Conservation (phyloP, 1,284 basidiomycete species). For the Naganishia albida region DNA sequence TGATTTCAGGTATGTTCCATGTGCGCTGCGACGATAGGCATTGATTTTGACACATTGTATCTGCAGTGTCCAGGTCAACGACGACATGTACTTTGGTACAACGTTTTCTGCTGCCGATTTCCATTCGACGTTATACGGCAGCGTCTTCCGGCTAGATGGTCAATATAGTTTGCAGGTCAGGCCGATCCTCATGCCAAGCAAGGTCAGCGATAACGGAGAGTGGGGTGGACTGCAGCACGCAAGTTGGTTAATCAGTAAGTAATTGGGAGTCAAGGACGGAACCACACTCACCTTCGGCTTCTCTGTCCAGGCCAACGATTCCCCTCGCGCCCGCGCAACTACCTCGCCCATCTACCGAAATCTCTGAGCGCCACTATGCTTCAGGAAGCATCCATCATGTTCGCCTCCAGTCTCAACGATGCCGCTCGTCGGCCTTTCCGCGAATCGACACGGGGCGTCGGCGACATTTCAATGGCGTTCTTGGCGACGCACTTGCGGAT, state of each 20-base stretch:
- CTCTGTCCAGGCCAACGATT: conserved; percentile 39
- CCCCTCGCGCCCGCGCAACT: conserved; percentile 45
- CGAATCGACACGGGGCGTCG: conserved; percentile 43
- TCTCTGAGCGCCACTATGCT: conserved; percentile 46
- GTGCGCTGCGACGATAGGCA: not conserved
- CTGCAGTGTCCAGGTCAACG: conserved; percentile 45
- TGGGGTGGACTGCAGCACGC: conserved; percentile 50
- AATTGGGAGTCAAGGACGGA: too few relatives aligned
- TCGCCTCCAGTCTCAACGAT: conserved; percentile 41
- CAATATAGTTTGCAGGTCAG: conserved; percentile 45
- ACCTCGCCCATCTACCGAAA: conserved; percentile 50
- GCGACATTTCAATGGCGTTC: conserved; percentile 51
- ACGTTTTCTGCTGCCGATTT: conserved; percentile 42
- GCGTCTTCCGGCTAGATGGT: conserved; percentile 46
- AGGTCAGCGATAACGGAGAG: conserved; percentile 46
- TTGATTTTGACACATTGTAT: not conserved
- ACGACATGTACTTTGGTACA: conserved; percentile 48
- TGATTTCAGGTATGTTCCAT: conserved; percentile 32
- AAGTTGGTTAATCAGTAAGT: conserved; percentile 44
- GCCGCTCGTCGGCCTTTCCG: conserved; percentile 46
- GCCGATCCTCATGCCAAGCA: conserved; percentile 40
- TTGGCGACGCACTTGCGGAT: conserved; percentile 44
- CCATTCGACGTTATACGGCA: conserved; percentile 49
- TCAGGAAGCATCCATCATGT: conserved; percentile 51
- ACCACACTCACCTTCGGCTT: not conserved